Evolutionary conservation across 139 green algal species (phyloP).

Genomic region (Chlamydomonas incerta): DNA sequence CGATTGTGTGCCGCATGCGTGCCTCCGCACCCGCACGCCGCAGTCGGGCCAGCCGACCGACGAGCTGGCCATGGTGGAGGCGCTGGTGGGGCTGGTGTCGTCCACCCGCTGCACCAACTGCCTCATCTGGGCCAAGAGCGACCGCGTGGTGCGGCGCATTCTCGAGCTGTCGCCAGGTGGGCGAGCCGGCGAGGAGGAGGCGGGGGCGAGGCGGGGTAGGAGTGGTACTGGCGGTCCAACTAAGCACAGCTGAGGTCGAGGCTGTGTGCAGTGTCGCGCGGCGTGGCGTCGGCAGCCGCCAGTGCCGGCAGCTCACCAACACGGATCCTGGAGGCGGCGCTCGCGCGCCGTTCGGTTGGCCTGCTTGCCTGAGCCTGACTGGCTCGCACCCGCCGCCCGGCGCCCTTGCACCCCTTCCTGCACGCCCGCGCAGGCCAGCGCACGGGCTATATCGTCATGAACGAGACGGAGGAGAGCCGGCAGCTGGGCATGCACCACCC

Average conservation of each 20-base stretch:
- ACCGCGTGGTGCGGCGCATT: conserved; percentile 51
- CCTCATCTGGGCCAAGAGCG: conserved; percentile 72
- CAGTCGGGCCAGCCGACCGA: conserved; percentile 14
- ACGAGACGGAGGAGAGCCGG: conserved; percentile 53
- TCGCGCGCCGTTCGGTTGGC: too few relatives aligned
- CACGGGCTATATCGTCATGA: conserved; percentile 64
- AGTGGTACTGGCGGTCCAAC: too few relatives aligned
- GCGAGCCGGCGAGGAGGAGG: not conserved
- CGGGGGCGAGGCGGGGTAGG: not conserved
- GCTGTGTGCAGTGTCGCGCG: too few relatives aligned
- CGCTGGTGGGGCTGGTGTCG: conserved; percentile 50
- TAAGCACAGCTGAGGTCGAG: too few relatives aligned
- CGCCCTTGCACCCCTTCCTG: too few relatives aligned
- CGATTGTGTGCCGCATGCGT: too few relatives aligned
- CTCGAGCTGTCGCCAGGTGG: conserved; percentile 36
- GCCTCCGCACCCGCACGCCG: too few relatives aligned
- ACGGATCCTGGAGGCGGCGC: too few relatives aligned
- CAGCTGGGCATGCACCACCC: conserved; percentile 53
- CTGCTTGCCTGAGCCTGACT: too few relatives aligned
- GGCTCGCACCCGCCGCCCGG: too few relatives aligned
- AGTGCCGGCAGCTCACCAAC: not conserved
- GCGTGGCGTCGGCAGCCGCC: not conserved
- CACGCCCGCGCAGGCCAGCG: conserved; percentile 13
- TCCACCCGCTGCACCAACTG: conserved; percentile 59
- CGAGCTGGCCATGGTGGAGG: conserved; percentile 18